phyloP scores from a whole-genome alignment of 73 alveolate genomes.

The Paramecium sexaurelia region DNA sequence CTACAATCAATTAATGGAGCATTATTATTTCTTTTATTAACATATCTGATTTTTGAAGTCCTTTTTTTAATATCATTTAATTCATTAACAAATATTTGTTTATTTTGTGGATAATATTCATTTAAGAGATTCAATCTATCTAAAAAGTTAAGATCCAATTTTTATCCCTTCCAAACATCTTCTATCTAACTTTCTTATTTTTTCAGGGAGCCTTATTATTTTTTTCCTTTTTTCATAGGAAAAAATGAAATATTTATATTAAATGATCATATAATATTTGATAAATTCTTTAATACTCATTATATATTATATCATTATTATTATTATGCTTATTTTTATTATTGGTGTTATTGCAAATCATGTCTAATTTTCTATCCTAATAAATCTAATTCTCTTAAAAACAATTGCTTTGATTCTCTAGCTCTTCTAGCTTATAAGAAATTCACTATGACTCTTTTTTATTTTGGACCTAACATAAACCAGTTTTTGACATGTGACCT shows the following conservation, averaged over 20 bases:
- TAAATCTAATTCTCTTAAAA: conserved; percentile 59
- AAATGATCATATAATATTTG: background rate
- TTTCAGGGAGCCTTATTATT: background rate
- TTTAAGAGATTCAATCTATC: background rate
- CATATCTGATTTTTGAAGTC: background rate
- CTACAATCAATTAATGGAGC: conserved; percentile 39
- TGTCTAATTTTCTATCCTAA: conserved; percentile 64
- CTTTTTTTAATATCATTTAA: background rate
- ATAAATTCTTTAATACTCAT: background rate
- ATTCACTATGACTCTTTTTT: conserved; percentile 62
- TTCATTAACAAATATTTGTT: background rate
- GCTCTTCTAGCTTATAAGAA: conserved; percentile 70
- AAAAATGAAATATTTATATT: background rate
- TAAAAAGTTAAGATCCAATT: background rate
- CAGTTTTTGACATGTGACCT: conserved; percentile 68
- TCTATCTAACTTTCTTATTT: background rate
- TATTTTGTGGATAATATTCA: background rate
- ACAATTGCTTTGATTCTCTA: conserved; percentile 53
- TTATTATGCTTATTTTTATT: background rate
- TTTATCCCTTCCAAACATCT: background rate
- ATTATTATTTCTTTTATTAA: background rate
- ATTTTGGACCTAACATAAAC: conserved; percentile 61
- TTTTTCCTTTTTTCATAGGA: conserved; percentile 18
- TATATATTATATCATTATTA: background rate
- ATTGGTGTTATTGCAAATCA: conserved; percentile 31